These are phyloP conservation scores for Russula virescens DNA, from an alignment of 768 basidiomycete genomes.

Conservation along the genomic window DNA sequence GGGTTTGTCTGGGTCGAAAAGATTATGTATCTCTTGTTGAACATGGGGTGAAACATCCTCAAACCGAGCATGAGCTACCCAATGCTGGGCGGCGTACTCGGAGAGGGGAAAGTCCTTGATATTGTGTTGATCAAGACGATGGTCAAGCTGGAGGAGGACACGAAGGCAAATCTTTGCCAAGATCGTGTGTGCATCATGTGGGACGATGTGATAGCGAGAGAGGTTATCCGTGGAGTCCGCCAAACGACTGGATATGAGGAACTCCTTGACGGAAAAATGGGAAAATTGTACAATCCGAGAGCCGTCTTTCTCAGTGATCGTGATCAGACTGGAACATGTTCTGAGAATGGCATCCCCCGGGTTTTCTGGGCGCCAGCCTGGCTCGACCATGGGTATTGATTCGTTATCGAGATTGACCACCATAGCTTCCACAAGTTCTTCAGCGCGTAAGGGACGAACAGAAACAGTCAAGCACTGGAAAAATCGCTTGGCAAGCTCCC, in stretches of 20 bases:
- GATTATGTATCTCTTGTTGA: neutral
- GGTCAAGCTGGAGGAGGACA: constrained; percentile 5
- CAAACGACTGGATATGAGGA: constrained; percentile 4
- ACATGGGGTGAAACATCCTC: neutral
- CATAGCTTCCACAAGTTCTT: constrained; percentile 9
- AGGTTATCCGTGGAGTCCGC: neutral
- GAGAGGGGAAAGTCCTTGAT: constrained; percentile 1
- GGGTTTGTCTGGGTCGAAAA: neutral
- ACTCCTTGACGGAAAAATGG: constrained; percentile 1
- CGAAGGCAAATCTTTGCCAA: constrained; percentile 1
- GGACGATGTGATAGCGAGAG: neutral
- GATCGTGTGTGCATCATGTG: neutral
- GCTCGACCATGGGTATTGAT: neutral
- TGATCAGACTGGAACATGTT: constrained; percentile 9
- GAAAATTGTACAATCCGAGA: neutral
- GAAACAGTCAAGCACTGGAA: constrained; percentile 8
- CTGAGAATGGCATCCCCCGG: neutral
- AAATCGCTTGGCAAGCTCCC: neutral
- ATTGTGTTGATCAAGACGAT: neutral
- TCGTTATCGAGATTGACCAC: neutral
- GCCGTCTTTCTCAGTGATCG: neutral
- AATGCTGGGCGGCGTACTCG: constrained; percentile 1
- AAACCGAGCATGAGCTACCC: constrained; percentile 5
- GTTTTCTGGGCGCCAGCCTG: neutral
- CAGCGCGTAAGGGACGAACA: neutral